Percentiles rank a stretch among this genome's conserved stretches.
These are phyloP conservation scores for Tetrapisispora fleetii DNA, from an alignment of 805 yeast genomes.

Conservation along the genomic window DNA sequence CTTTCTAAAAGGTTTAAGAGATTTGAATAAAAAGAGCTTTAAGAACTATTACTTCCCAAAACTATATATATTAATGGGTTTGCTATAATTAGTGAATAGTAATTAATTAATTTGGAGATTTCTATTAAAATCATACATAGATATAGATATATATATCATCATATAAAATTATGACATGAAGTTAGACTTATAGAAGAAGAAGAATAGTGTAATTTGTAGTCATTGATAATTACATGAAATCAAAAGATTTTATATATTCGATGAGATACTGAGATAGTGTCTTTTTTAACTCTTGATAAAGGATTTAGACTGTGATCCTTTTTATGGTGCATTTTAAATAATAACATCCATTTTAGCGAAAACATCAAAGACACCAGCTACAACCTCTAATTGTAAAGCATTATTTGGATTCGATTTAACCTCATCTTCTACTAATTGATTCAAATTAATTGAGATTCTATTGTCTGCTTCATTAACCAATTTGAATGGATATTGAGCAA, in stretches of 20 bases:
- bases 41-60: too few species aligned
- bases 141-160: too few species aligned
- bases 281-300: not conserved
- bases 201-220: not conserved
- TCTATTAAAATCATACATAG: too few species aligned
- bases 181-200: not conserved
- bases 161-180: not conserved
- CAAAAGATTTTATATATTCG: not conserved
- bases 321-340: conserved; percentile 34
- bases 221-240: not conserved
- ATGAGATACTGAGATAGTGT: not conserved
- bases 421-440: conserved; percentile 36
- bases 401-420: conserved; percentile 30
- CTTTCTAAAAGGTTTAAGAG: too few species aligned
- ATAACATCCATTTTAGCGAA: conserved; percentile 89
- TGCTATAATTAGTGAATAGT: too few species aligned
- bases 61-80: too few species aligned
- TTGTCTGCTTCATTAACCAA: conserved; percentile 44
- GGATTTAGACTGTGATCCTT: too few species aligned
- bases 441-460: conserved; percentile 65
- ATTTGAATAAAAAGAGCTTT: too few species aligned
- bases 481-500: conserved; percentile 75
- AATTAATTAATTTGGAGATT: too few species aligned
- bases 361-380: conserved; percentile 86
- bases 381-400: conserved; percentile 71